These are phyloP conservation scores for Sherardia arvensis DNA, from an alignment of 257 asterid genomes.

Conservation along the genomic window DNA sequence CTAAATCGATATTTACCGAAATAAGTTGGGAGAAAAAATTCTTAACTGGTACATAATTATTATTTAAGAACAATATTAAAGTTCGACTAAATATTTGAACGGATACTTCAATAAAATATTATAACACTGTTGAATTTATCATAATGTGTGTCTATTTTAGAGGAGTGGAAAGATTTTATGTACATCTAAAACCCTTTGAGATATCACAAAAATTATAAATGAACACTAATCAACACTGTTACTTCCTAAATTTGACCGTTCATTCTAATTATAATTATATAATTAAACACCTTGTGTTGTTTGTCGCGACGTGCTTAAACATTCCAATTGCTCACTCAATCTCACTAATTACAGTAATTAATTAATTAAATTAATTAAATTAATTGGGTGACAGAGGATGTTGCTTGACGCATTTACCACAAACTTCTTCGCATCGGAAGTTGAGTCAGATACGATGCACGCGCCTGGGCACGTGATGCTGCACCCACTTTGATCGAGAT, in stretches of 20 bases:
- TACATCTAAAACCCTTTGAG: no score
- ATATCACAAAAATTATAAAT: slow-evolving; percentile 17
- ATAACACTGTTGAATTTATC: no score
- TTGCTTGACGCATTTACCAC: slow-evolving; percentile 75
- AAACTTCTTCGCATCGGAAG: slow-evolving; percentile 23
- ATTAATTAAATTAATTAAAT: background rate
- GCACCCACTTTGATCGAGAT: slow-evolving; percentile 8
- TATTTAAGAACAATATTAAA: no score
- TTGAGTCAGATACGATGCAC: slow-evolving; percentile 37
- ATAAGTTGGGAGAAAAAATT: no score
- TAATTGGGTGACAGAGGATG: slow-evolving; percentile 45
- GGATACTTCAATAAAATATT: no score
- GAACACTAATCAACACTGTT: slow-evolving; percentile 11
- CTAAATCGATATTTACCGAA: no score
- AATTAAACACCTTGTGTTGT: background rate
- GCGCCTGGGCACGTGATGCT: slow-evolving; percentile 46
- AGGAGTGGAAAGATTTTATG: no score
- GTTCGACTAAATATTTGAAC: no score
- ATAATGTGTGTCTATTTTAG: no score
- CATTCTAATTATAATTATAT: slow-evolving; percentile 22
- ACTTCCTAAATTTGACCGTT: slow-evolving; percentile 12
- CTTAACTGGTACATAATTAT: no score
- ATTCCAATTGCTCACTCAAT: background rate
- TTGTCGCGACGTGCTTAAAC: background rate
- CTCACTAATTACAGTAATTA: slow-evolving; percentile 6